A percentile compares a stretch with the other conserved stretches of the same genome.
phyloP scores from a whole-genome alignment of 306 rosid species.

The Morella rubra region DNA sequence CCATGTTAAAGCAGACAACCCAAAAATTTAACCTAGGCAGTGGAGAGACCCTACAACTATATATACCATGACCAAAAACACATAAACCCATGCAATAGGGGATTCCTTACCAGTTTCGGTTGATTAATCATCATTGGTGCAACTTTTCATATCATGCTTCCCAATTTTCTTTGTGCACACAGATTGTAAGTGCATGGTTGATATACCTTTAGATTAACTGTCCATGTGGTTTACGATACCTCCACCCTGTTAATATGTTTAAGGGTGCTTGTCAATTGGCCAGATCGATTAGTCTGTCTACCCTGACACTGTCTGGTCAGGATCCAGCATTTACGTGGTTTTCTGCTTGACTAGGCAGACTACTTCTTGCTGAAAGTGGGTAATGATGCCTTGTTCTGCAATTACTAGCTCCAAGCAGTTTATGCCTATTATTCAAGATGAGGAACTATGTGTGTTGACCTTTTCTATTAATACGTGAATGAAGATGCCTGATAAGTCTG shows the following conservation, averaged over 20 bases:
- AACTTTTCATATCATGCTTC: conserved; percentile 31
- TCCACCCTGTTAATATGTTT: conserved; percentile 18
- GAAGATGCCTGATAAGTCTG: conserved; percentile 13
- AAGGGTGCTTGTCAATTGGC: conserved; percentile 20
- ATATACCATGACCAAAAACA: neutral
- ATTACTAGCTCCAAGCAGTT: conserved; percentile 8
- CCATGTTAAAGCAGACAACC: neutral
- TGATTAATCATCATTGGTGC: conserved; percentile 35
- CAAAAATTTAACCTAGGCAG: neutral
- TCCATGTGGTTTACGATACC: conserved; percentile 12
- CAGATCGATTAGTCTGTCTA: conserved; percentile 24
- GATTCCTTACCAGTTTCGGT: conserved; percentile 34
- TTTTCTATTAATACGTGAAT: conserved; percentile 12
- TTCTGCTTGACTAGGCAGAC: conserved; percentile 13
- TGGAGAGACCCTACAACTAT: neutral
- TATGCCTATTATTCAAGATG: neutral
- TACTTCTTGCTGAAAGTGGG: neutral
- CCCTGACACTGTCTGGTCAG: conserved; percentile 11
- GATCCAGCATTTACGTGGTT: conserved; percentile 10
- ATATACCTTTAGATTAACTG: neutral
- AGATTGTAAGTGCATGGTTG: conserved; percentile 1
- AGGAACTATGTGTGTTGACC: neutral
- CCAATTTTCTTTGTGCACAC: conserved; percentile 24
- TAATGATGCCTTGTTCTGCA: conserved; percentile 11
- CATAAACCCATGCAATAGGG: neutral